Evolutionary conservation across 805 yeast genomes (phyloP).

Genomic region (Phaffomyces antillensis): DNA sequence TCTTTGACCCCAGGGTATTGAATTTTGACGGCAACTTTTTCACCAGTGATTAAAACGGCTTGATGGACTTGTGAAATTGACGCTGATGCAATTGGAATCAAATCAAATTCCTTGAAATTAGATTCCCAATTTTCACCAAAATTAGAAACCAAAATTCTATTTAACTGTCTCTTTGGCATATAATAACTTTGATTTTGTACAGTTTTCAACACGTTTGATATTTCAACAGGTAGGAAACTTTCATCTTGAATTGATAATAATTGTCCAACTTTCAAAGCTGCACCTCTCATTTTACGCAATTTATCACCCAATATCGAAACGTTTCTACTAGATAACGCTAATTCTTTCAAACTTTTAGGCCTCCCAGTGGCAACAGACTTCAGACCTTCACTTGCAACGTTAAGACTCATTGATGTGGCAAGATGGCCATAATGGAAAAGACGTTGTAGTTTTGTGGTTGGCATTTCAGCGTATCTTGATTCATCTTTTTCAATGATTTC

Average conservation of each 20-base stretch:
- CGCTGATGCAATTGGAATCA: constrained; percentile 92
- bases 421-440: constrained; percentile 87
- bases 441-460: constrained; percentile 79
- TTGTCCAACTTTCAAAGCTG: constrained; percentile 96
- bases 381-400: constrained; percentile 73
- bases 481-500: constrained; percentile 26
- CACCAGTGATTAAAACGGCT: constrained; percentile 61
- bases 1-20: constrained; percentile 97
- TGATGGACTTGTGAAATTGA: constrained; percentile 95
- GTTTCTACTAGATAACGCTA: constrained; percentile 73
- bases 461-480: constrained; percentile 65
- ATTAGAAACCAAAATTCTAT: constrained; percentile 61
- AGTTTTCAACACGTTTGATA: constrained; percentile 69
- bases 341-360: constrained; percentile 41
- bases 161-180: constrained; percentile 91
- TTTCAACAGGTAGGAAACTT: constrained; percentile 73
- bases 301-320: constrained; percentile 84
- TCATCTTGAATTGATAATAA: constrained; percentile 92
- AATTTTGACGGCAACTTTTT: constrained; percentile 85
- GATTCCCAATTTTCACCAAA: constrained; percentile 77
- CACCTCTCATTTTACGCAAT: constrained; percentile 95
- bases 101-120: constrained; percentile 69
- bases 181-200: constrained; percentile 94
- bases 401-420: constrained; percentile 86
- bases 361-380: constrained; percentile 55